Base-by-base conservation (phyloP, 208 protist species). In the Wallacemonas sp. region DNA sequence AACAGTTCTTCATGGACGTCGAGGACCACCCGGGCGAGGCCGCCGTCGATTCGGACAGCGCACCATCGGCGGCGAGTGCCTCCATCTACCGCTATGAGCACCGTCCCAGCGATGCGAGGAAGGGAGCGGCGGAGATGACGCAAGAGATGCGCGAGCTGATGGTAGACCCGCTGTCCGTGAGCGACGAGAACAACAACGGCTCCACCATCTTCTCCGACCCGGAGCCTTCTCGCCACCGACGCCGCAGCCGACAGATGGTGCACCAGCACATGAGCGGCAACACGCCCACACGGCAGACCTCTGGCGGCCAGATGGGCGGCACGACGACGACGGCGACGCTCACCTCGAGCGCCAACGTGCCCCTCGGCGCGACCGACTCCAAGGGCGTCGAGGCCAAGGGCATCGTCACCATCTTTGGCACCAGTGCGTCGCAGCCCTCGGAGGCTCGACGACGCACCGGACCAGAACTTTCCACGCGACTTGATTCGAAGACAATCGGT, bases 401-500 rank as follows among this genome's bases (percentile, higher is more conserved):
- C 12, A 59, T 59, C 31, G 52, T 59, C 32, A 42, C 52, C n/a
- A 59, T 59, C 26, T 59, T 59, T 10, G 31, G 52, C 12, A 42
- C 52, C 16, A 59, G 31, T 29, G 31, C 14, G 10, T 59, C 52
- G 29, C 22, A n/a, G 31, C 52, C 26, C 7, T 59, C n/a, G n/a
- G n/a, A n/a, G n/a, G n/a, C n/a, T n/a, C n/a, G n/a, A n/a, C n/a
- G n/a, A n/a, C n/a, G n/a, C n/a, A n/a, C n/a, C n/a, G n/a, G n/a
- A n/a, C n/a, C n/a, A n/a, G n/a, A n/a, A n/a, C n/a, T n/a, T n/a
- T n/a, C 29, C 31, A 59, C 18, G 22, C 48, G 10, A 41, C n/a
- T n/a, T n/a, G n/a, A n/a, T n/a, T n/a, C n/a, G n/a, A n/a, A n/a
- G n/a, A n/a, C n/a, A n/a, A n/a, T n/a, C n/a, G n/a, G n/a, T n/a